Percentiles rank a stretch among this genome's conserved stretches.
Conservation (phyloP, 768 basidiomycete genomes). For the Holtermanniella nyarrowii region DNA sequence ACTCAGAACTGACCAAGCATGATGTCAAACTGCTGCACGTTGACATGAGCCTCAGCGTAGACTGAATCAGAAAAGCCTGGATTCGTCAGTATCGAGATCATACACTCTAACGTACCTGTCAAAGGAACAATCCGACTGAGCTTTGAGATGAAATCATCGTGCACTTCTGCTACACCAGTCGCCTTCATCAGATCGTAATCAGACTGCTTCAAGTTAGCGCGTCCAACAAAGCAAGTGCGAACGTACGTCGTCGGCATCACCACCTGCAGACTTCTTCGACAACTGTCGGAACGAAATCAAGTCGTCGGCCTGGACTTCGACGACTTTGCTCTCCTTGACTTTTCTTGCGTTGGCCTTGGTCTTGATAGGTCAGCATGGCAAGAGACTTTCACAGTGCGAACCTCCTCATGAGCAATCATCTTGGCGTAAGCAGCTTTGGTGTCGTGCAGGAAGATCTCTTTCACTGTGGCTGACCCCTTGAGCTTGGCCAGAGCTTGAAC, state of each 20-base stretch:
- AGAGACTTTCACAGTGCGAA: constrained; percentile 27
- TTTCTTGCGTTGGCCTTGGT: constrained; percentile 87
- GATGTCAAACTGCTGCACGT: constrained; percentile 96
- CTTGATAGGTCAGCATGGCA: constrained; percentile 43
- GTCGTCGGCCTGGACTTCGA: constrained; percentile 84
- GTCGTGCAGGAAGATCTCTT: constrained; percentile 51
- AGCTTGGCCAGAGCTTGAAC: constrained; percentile 84
- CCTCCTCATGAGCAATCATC: constrained; percentile 94
- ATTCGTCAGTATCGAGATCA: background rate
- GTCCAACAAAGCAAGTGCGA: constrained; percentile 8
- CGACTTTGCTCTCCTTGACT: constrained; percentile 60
- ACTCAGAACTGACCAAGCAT: constrained; percentile 54
- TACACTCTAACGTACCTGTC: constrained; percentile 51
- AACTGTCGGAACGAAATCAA: constrained; percentile 86
- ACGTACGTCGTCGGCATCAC: constrained; percentile 50
- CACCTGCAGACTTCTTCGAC: constrained; percentile 77
- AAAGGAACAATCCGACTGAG: constrained; percentile 85
- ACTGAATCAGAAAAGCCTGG: constrained; percentile 94
- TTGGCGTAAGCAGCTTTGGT: constrained; percentile 84
- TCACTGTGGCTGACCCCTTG: constrained; percentile 53
- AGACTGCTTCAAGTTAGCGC: constrained; percentile 57
- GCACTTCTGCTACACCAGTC: constrained; percentile 69
- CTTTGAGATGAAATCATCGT: constrained; percentile 90
- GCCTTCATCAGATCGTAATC: constrained; percentile 80
- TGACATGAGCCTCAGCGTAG: constrained; percentile 95